These are phyloP conservation scores for Cordyceps sp. DNA, from an alignment of 2,329 filamentous ascomycete species.

Conservation along the genomic window DNA sequence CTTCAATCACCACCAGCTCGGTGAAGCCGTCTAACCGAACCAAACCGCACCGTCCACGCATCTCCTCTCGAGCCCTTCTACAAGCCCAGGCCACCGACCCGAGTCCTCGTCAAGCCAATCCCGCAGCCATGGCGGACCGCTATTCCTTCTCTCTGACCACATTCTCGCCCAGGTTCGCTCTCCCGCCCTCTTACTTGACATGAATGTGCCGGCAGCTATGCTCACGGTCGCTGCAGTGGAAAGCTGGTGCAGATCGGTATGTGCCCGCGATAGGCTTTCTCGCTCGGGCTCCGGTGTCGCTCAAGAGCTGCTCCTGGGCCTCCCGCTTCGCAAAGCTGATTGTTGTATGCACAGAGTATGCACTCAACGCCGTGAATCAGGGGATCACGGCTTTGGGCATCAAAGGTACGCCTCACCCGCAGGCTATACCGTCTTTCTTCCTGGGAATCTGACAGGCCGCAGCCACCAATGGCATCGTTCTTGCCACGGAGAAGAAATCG, in stretches of 20 bases:
- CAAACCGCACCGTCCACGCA: too few relatives aligned
- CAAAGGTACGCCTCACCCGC: slow-evolving; percentile 51
- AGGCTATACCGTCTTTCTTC: too few relatives aligned
- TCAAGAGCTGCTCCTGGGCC: too few relatives aligned
- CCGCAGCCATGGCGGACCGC: slow-evolving; percentile 71
- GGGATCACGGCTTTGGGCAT: slow-evolving; percentile 96
- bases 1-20: slow-evolving; percentile 13
- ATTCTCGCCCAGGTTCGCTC: slow-evolving; percentile 91
- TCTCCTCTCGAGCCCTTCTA: too few relatives aligned
- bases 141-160: slow-evolving; percentile 99
- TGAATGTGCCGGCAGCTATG: slow-evolving; percentile 7
- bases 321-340: slow-evolving; percentile 3
- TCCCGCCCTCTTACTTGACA: slow-evolving; percentile 5
- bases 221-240: slow-evolving; percentile 50
- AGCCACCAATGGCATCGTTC: slow-evolving; percentile 98
- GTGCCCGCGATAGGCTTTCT: slow-evolving; percentile 6
- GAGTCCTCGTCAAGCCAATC: not conserved
- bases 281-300: not conserved
- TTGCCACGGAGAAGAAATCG: slow-evolving; percentile 98
- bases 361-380: slow-evolving; percentile 96
- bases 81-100: slow-evolving; percentile 1
- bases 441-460: slow-evolving; percentile 7
- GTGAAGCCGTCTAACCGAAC: slow-evolving; percentile 2
- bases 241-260: slow-evolving; percentile 95
- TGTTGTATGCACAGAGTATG: slow-evolving; percentile 58